Evolutionary conservation across 2,329 filamentous ascomycete species (phyloP).

Genomic region (Phialemoniopsis sp.): DNA sequence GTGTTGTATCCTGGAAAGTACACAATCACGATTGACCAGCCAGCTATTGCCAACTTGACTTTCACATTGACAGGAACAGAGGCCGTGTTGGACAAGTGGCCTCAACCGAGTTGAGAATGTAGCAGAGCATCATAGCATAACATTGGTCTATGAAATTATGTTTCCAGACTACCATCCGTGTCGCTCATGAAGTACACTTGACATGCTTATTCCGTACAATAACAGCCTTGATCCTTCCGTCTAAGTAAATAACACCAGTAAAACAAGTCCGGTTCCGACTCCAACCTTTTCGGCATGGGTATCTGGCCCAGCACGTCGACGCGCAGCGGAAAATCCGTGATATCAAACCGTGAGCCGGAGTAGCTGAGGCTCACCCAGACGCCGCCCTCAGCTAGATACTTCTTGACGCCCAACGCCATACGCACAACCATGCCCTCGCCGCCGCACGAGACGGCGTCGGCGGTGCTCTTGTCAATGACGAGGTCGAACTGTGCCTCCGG

Average conservation of each 20-base stretch:
- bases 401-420: conserved; percentile 32
- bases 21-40: conserved; percentile 37
- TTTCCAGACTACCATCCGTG: too few species aligned
- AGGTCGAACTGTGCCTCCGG: conserved; percentile 26
- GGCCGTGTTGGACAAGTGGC: conserved; percentile 31
- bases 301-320: conserved; percentile 36
- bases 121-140: too few species aligned
- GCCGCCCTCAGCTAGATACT: conserved; percentile 26
- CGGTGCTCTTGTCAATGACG: conserved; percentile 45
- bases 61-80: conserved; percentile 42
- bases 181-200: too few species aligned
- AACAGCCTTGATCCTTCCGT: neutral
- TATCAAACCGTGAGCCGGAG: conserved; percentile 34
- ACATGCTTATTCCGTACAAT: too few species aligned
- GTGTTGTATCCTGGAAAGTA: conserved; percentile 52
- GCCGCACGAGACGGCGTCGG: conserved; percentile 42
- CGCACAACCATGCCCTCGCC: conserved; percentile 27
- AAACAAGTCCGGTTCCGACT: conserved; percentile 41
- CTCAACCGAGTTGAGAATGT: conserved; percentile 10
- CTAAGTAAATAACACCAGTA: conserved; percentile 38
- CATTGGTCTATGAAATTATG: too few species aligned
- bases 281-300: conserved; percentile 30
- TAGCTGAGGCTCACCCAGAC: conserved; percentile 46
- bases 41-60: conserved; percentile 29
- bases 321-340: conserved; percentile 31